Evolutionary conservation across 1,139 yeast genomes (phyloP).

Genomic region (Candida sp.): DNA sequence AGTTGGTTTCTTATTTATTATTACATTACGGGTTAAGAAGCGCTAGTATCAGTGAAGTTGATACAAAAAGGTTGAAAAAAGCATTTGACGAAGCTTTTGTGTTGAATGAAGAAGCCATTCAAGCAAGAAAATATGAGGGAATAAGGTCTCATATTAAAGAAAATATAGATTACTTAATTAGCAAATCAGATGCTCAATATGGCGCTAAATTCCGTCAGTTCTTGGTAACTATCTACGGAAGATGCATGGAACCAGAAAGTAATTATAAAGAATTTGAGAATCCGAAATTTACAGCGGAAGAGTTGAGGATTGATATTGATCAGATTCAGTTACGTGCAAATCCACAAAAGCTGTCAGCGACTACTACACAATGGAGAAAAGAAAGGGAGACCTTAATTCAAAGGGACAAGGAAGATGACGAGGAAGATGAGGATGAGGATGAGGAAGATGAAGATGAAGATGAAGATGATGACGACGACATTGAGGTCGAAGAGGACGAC

Average conservation of each 20-base stretch:
- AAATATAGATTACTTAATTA: slow-evolving; percentile 4
- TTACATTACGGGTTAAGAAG: slow-evolving; percentile 15
- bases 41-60: slow-evolving; percentile 6
- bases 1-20: slow-evolving; percentile 13
- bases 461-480: not conserved
- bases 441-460: not conserved
- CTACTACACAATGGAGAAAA: not conserved
- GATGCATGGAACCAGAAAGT: slow-evolving; percentile 13
- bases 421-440: not conserved
- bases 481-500: not conserved
- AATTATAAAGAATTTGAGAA: slow-evolving; percentile 10
- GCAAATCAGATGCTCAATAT: slow-evolving; percentile 12
- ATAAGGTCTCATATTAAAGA: slow-evolving; percentile 6
- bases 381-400: not conserved
- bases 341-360: not conserved
- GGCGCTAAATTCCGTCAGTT: slow-evolving; percentile 15
- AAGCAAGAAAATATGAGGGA: slow-evolving; percentile 7
- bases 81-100: slow-evolving; percentile 13
- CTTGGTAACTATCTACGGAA: slow-evolving; percentile 13
- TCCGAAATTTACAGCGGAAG: slow-evolving; percentile 1
- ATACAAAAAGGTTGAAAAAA: slow-evolving; percentile 8
- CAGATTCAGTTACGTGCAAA: not conserved
- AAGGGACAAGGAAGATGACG: not conserved
- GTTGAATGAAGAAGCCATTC: slow-evolving; percentile 3
- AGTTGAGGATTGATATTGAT: slow-evolving; percentile 1